Conservation (phyloP, 441 rosid species). For the Flueggea neowawraea region DNA sequence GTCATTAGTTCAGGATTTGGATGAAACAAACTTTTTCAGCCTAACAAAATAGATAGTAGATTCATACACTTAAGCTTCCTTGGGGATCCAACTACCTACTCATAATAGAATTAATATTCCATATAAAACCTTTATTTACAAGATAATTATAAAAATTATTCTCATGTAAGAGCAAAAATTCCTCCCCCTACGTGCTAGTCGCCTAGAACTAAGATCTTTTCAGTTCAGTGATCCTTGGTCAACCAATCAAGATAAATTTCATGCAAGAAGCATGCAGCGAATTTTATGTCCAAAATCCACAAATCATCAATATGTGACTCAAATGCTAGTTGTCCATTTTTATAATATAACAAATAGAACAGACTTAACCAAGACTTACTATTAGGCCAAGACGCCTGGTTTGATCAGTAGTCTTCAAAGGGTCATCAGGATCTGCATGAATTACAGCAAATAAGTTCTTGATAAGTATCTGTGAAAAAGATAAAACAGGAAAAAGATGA, state of each 20-base stretch:
- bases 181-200: too few relatives aligned
- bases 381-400: conserved; percentile 88
- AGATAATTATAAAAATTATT: too few relatives aligned
- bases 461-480: too few relatives aligned
- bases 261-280: neutral
- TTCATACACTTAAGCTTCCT: too few relatives aligned
- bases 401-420: conserved; percentile 92
- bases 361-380: conserved; percentile 33
- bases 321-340: neutral
- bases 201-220: neutral
- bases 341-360: neutral
- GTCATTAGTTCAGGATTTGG: too few relatives aligned
- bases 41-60: too few relatives aligned
- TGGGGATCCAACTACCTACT: too few relatives aligned
- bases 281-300: neutral
- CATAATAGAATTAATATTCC: too few relatives aligned
- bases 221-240: neutral
- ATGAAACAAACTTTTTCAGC: too few relatives aligned
- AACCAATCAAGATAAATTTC: neutral
- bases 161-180: neutral
- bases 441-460: neutral
- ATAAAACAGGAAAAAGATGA: neutral
- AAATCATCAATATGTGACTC: neutral
- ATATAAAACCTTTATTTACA: too few relatives aligned
- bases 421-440: conserved; percentile 75